A percentile compares a stretch with the other conserved stretches of the same genome.
These are phyloP conservation scores for Gamarada debralockiae DNA, from an alignment of 495 filamentous ascomycete species.

Conservation along the genomic window DNA sequence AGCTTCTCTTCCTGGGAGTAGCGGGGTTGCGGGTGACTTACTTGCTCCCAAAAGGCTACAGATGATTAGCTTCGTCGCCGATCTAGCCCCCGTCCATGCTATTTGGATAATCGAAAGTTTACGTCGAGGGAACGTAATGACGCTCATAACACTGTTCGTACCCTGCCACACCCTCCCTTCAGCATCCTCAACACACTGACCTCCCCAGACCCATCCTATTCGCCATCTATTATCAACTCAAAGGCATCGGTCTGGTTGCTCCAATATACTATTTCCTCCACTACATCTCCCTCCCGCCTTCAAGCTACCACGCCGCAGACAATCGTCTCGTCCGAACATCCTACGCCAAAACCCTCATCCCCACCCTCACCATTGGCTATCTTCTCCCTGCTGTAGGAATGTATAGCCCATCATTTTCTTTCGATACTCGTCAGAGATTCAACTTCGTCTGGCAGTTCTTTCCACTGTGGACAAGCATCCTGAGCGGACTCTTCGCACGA, in stretches of 20 bases:
- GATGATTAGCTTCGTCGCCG: constrained; percentile 14
- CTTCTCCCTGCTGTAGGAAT: constrained; percentile 31
- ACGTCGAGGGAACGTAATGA: constrained; percentile 13
- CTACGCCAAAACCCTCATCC: constrained; percentile 30
- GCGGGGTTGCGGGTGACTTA: no score
- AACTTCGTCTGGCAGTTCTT: constrained; percentile 34
- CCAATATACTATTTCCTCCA: constrained; percentile 37
- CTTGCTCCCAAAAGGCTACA: constrained; percentile 3
- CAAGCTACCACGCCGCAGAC: constrained; percentile 24
- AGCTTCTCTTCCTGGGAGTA: no score
- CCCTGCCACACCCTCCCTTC: neutral
- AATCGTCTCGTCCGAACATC: constrained; percentile 25
- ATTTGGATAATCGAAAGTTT: constrained; percentile 17
- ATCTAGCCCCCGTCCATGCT: constrained; percentile 13
- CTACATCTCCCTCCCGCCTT: constrained; percentile 24
- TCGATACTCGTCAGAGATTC: constrained; percentile 27
- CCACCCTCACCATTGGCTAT: constrained; percentile 28
- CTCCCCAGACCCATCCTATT: constrained; percentile 25
- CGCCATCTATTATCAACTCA: constrained; percentile 29
- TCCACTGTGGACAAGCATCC: constrained; percentile 27
- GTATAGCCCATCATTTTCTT: constrained; percentile 21
- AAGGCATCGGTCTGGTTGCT: constrained; percentile 31
- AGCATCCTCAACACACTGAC: neutral
- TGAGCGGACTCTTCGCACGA: constrained; percentile 17
- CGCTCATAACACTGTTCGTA: constrained; percentile 6